These are phyloP conservation scores for Clavispora asparagi DNA, from an alignment of 805 yeast species.

Conservation along the genomic window DNA sequence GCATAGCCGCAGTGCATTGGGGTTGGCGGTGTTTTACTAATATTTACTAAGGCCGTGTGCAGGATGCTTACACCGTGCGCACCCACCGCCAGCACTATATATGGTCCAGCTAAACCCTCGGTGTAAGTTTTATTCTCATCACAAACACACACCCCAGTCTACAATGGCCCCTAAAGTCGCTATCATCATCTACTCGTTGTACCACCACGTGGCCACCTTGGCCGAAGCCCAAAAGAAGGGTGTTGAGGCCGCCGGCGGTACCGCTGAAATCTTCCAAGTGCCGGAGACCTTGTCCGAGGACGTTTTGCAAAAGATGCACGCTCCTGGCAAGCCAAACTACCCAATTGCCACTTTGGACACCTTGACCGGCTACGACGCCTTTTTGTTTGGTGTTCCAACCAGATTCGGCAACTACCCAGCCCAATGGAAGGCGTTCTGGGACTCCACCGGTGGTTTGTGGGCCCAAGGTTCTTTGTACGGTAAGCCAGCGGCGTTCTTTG, in stretches of 20 bases:
- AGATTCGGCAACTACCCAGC: slow-evolving; percentile 18
- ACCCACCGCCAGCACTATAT: neutral
- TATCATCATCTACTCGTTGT: slow-evolving; percentile 73
- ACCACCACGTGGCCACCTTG: slow-evolving; percentile 68
- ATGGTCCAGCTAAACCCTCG: neutral
- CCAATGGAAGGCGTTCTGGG: slow-evolving; percentile 18
- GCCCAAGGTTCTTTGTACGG: slow-evolving; percentile 16
- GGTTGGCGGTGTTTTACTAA: neutral
- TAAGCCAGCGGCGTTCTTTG: slow-evolving; percentile 14
- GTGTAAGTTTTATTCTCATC: neutral
- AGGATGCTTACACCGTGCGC: neutral
- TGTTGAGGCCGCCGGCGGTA: slow-evolving; percentile 56
- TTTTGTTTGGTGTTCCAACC: slow-evolving; percentile 17
- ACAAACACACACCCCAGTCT: neutral
- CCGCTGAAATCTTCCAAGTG: slow-evolving; percentile 27
- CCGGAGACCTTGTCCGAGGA: slow-evolving; percentile 19
- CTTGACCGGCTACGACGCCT: slow-evolving; percentile 16
- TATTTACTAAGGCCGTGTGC: neutral
- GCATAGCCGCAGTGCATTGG: neutral
- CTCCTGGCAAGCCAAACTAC: slow-evolving; percentile 16
- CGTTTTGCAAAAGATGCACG: slow-evolving; percentile 15
- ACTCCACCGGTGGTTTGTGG: slow-evolving; percentile 17
- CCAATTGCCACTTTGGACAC: slow-evolving; percentile 16
- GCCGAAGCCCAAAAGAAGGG: slow-evolving; percentile 71
- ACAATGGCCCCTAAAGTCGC: slow-evolving; percentile 47